These are phyloP conservation scores for Microthlaspi erraticum DNA, from an alignment of 345 rosid species.

Conservation along the genomic window DNA sequence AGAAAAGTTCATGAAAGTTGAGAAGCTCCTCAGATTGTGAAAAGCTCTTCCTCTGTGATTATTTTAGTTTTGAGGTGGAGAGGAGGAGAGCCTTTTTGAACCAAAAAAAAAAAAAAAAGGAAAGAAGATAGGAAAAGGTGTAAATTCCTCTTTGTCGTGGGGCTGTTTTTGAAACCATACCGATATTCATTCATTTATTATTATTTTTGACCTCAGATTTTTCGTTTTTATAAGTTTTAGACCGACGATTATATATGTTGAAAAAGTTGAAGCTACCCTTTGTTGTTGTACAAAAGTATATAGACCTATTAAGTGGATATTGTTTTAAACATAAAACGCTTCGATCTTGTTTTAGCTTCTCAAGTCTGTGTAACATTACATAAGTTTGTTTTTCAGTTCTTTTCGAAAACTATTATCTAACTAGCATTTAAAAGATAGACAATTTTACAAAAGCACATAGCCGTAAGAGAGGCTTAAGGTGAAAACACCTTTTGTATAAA, in stretches of 20 bases:
- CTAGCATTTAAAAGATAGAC: no score
- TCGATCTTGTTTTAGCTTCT: neutral
- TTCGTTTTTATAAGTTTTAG: constrained; percentile 1
- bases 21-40: constrained; percentile 41
- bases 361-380: neutral
- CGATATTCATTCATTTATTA: constrained; percentile 41
- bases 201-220: constrained; percentile 41
- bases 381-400: no score
- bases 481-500: no score
- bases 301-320: neutral
- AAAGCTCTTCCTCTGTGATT: constrained; percentile 32
- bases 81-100: constrained; percentile 25
- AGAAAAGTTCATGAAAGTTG: constrained; percentile 35
- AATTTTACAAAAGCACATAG: no score
- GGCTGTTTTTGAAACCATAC: constrained; percentile 22
- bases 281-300: constrained; percentile 41
- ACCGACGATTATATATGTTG: constrained; percentile 21
- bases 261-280: constrained; percentile 21
- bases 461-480: no score
- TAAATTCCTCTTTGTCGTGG: constrained; percentile 40
- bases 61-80: constrained; percentile 26
- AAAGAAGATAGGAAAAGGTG: constrained; percentile 41
- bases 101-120: constrained; percentile 30
- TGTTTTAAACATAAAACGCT: neutral
- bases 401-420: no score